Evolutionary conservation across 1,284 basidiomycete genomes (phyloP).

Genomic region (Heterobasidion occidentale): DNA sequence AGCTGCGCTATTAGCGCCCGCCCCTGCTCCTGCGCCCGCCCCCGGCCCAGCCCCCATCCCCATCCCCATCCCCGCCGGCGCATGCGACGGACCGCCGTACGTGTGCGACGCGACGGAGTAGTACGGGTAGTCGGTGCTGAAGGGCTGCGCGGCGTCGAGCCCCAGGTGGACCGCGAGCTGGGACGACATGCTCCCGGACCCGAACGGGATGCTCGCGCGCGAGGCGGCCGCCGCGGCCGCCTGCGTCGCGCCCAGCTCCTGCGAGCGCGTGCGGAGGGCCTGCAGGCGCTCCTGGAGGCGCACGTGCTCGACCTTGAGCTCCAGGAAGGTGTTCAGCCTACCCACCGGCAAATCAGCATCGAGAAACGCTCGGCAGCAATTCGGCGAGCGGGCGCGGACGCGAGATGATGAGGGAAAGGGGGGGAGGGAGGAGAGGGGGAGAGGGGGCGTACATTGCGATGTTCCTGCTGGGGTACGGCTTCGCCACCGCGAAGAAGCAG

Average conservation of each 20-base stretch:
- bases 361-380: neutral
- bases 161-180: constrained; percentile 8
- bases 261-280: constrained; percentile 28
- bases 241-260: constrained; percentile 3
- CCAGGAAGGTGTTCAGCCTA: constrained; percentile 72
- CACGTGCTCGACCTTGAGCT: constrained; percentile 74
- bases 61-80: neutral
- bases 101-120: constrained; percentile 6
- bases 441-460: constrained; percentile 47
- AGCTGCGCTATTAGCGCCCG: neutral
- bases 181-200: constrained; percentile 5
- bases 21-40: no score
- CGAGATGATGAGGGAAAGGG: neutral
- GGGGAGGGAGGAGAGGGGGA: neutral
- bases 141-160: constrained; percentile 2
- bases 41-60: no score
- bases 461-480: constrained; percentile 70
- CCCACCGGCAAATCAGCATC: neutral
- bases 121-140: constrained; percentile 2
- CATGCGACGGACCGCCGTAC: neutral
- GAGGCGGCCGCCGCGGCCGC: neutral
- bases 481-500: constrained; percentile 68
- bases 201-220: neutral
- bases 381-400: neutral
- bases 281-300: constrained; percentile 47